Evolutionary conservation across 257 asterid genomes (phyloP).

Genomic region (Przewalskia tangutica): DNA sequence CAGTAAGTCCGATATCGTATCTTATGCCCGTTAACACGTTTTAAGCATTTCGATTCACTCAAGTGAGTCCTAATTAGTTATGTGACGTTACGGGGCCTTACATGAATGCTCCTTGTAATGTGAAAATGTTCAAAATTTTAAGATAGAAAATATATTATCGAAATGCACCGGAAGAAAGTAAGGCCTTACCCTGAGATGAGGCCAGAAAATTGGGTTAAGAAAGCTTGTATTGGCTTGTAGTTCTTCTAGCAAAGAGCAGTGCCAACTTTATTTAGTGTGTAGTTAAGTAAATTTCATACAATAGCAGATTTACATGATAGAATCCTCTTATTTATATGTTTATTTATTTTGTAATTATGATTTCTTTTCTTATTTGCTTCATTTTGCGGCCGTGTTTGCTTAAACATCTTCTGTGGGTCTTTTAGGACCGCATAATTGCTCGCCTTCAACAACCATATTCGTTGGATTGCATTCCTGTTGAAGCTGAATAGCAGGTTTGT

Average conservation of each 20-base stretch:
- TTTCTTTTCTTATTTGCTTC: not conserved
- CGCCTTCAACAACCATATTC: slow-evolving; percentile 99
- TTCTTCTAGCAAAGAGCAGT: not conserved
- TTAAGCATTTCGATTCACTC: not conserved
- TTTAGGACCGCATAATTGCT: slow-evolving; percentile 89
- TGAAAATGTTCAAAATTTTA: not conserved
- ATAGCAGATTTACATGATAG: not conserved
- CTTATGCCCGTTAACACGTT: not conserved
- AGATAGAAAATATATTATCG: not conserved
- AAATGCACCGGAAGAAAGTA: not conserved
- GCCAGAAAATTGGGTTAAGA: not conserved
- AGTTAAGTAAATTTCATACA: not conserved
- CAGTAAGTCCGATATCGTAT: not conserved
- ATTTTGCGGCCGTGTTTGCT: not conserved
- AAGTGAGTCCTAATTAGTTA: not conserved
- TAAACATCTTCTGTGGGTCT: not conserved
- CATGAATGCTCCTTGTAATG: not conserved
- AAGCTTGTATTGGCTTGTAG: not conserved
- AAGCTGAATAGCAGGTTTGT: slow-evolving; percentile 92
- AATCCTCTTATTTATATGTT: not conserved
- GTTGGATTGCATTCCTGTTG: slow-evolving; percentile 96
- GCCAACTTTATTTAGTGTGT: not conserved
- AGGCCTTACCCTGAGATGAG: not conserved
- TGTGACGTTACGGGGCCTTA: not conserved
- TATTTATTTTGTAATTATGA: not conserved